Evolutionary conservation across 768 basidiomycete species (phyloP).

Genomic region (Russula ochroleuca): DNA sequence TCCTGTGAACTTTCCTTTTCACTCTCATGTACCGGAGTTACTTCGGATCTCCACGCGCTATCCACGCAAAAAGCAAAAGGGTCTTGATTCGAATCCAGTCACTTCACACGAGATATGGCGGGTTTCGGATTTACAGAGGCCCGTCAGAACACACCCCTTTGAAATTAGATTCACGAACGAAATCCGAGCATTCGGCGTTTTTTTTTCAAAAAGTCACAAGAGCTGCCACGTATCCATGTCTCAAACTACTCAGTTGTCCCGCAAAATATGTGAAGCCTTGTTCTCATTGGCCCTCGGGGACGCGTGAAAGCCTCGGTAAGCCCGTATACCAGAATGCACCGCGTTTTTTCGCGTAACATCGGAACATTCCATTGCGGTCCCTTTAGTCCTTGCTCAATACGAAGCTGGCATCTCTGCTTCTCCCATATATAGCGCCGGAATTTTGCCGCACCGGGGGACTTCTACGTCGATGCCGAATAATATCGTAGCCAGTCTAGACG

Average conservation of each 20-base stretch:
- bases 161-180: constrained; percentile 1
- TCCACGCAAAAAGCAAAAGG: neutral
- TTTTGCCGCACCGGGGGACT: neutral
- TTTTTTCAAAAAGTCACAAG: neutral
- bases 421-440: constrained; percentile 13
- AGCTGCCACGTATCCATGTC: neutral
- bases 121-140: constrained; percentile 14
- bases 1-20: neutral
- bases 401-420: constrained; percentile 9
- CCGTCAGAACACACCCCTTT: constrained; percentile 1
- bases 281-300: neutral
- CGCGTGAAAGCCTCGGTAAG: constrained; percentile 4
- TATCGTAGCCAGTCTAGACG: neutral
- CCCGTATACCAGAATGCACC: neutral
- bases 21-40: neutral
- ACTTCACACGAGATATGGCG: constrained; percentile 4
- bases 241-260: neutral
- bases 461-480: neutral
- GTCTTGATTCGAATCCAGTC: neutral
- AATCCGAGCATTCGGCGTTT: neutral
- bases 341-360: constrained; percentile 8
- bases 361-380: constrained; percentile 2
- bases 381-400: neutral
- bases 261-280: neutral
- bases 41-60: neutral